Base-by-base conservation (phyloP, 1,284 basidiomycete species). In the Malassezia slooffiae region DNA sequence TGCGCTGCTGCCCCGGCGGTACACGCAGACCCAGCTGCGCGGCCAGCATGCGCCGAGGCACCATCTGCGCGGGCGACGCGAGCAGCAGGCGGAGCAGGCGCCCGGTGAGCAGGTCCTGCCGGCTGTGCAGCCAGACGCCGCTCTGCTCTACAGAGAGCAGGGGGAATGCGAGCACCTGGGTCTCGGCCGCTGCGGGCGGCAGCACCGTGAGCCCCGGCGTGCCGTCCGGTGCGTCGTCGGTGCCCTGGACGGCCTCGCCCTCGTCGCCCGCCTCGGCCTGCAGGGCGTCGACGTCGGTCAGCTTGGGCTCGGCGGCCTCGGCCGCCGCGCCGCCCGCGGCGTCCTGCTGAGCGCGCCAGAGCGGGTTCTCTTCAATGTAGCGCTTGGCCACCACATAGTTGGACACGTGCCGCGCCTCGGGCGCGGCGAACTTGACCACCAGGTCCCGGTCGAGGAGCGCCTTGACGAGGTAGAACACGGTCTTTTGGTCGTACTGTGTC, bases 401-500 rank as follows among this genome's bases (percentile, higher is more conserved):
- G 0, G 57, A 54, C 10, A 46, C 30, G 9, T 56, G 55, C n/a
- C 57, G 57, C 19, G 55, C 57, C 34, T 63, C 58, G n/a, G 44
- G 55, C 23, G 58, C 58, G 5, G 52, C 43, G 50, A 63, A 45
- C 36, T 59, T 58, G 39, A 31, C 49, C 22, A 44, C 41, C 5
- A 42, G 38, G 10, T 46, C 33, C n/a, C 44, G 38, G 15, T 62
- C 47, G 38, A 54, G 42, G 31, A 60, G 56, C 16, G 47, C 43
- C 34, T 62, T 60, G 44, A 55, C 57, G 0, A 62, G 45, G 46
- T 62, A 88, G 64, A 85, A 86, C 55, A 84, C 83, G 1, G 84
- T 83, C 70, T 88, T 89, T 60, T 85, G 83, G 62, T 89, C 86
- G 59, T 88, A 86, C 34, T 78, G 78, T n/a, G 85, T 81, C 55